Evolutionary conservation across 2,329 filamentous ascomycete genomes (phyloP).

Genomic region (Didymellaceae sp.): DNA sequence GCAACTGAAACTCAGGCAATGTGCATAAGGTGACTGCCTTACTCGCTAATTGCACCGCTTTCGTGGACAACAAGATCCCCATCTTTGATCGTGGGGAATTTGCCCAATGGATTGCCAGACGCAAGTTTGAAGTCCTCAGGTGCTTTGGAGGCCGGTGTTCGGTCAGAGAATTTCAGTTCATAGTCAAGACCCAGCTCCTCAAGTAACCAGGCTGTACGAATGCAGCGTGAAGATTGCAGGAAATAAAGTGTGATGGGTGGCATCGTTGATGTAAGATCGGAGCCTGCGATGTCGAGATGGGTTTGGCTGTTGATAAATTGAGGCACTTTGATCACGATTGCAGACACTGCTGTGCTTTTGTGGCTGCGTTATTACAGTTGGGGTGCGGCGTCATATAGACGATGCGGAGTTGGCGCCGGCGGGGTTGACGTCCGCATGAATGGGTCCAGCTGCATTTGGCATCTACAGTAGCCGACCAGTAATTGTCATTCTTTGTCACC

Average conservation of each 20-base stretch:
- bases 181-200: slow-evolving; percentile 55
- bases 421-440: slow-evolving; percentile 10
- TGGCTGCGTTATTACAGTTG: background rate
- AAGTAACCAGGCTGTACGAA: slow-evolving; percentile 56
- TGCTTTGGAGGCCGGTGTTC: slow-evolving; percentile 48
- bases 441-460: slow-evolving; percentile 1
- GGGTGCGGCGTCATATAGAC: slow-evolving; percentile 17
- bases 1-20: background rate
- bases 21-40: slow-evolving; percentile 1
- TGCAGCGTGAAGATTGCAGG: slow-evolving; percentile 55
- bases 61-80: slow-evolving; percentile 51
- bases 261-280: slow-evolving; percentile 7
- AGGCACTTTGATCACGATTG: background rate
- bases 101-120: slow-evolving; percentile 53
- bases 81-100: slow-evolving; percentile 55
- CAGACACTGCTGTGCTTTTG: background rate
- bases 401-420: slow-evolving; percentile 18
- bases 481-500: background rate
- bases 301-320: background rate
- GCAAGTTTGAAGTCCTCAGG: slow-evolving; percentile 53
- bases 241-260: slow-evolving; percentile 54
- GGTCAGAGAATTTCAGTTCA: slow-evolving; percentile 49
- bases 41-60: slow-evolving; percentile 58
- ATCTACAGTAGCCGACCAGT: slow-evolving; percentile 3
- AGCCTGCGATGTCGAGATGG: background rate